These are phyloP conservation scores for Gossypium anomalum DNA, from an alignment of 345 rosid species.

Conservation along the genomic window DNA sequence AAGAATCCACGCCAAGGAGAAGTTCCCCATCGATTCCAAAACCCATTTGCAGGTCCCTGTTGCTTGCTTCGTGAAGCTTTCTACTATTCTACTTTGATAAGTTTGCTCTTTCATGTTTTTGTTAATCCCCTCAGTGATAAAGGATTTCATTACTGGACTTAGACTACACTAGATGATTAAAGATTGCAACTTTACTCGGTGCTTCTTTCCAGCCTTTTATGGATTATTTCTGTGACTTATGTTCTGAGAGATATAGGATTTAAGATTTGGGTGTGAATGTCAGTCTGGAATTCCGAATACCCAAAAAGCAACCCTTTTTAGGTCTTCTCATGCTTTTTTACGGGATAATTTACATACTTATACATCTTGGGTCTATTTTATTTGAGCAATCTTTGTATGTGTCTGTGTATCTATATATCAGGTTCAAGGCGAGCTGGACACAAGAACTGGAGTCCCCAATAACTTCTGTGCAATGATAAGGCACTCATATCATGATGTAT, in stretches of 20 bases:
- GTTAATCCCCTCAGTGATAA: neutral
- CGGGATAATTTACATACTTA: neutral
- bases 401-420: conserved; percentile 23
- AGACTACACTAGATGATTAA: neutral
- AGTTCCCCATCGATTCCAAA: conserved; percentile 48
- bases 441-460: conserved; percentile 61
- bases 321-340: neutral
- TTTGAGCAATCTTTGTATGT: neutral
- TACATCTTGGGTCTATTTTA: conserved; percentile 4
- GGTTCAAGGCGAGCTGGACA: conserved; percentile 91
- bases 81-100: neutral
- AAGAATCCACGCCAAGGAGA: conserved; percentile 86
- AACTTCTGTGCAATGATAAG: conserved; percentile 62
- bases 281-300: neutral
- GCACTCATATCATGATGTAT: conserved; percentile 61
- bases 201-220: neutral
- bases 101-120: neutral
- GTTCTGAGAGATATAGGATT: neutral
- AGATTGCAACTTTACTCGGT: neutral
- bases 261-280: neutral
- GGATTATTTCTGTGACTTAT: neutral
- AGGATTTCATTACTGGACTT: neutral
- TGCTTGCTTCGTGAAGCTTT: neutral
- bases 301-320: neutral
- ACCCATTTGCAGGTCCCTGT: conserved; percentile 68